Conservation (phyloP, 1,139 yeast genomes). For the Hemisphaericaspora xylanilytica region DNA sequence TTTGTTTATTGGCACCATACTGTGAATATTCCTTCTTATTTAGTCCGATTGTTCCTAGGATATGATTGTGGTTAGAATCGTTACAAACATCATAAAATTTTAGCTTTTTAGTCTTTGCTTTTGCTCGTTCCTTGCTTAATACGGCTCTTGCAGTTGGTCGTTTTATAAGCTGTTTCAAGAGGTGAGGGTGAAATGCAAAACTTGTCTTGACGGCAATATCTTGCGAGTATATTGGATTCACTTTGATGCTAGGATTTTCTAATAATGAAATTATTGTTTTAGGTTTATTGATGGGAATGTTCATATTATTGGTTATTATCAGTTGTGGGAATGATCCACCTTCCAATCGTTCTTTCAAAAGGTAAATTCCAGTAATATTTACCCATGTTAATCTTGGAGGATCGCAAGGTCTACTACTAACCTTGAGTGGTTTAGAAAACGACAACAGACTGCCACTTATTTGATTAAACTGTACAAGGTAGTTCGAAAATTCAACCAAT, state of each 20-base stretch:
- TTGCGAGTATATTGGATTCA: slow-evolving; percentile 12
- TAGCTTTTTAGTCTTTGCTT: slow-evolving; percentile 29
- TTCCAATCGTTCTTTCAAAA: slow-evolving; percentile 18
- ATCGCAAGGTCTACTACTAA: slow-evolving; percentile 6
- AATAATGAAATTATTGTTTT: slow-evolving; percentile 16
- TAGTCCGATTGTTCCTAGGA: slow-evolving; percentile 28
- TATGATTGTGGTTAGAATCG: slow-evolving; percentile 42
- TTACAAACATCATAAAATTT: slow-evolving; percentile 57
- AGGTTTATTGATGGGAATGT: slow-evolving; percentile 1
- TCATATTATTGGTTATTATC: background rate
- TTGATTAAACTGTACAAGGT: slow-evolving; percentile 22
- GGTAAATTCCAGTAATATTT: slow-evolving; percentile 17
- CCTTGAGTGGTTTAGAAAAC: slow-evolving; percentile 10
- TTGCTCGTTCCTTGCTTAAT: slow-evolving; percentile 43
- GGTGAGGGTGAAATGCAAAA: slow-evolving; percentile 11
- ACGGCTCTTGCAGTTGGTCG: slow-evolving; percentile 29
- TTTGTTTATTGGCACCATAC: slow-evolving; percentile 15
- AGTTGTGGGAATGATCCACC: slow-evolving; percentile 8
- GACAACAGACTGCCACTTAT: slow-evolving; percentile 24
- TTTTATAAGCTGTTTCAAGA: slow-evolving; percentile 17
- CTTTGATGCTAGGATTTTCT: slow-evolving; percentile 18
- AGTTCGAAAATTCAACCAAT: slow-evolving; percentile 15
- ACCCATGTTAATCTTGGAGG: slow-evolving; percentile 18
- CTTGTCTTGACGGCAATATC: slow-evolving; percentile 11
- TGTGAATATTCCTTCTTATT: slow-evolving; percentile 19